Evolutionary conservation across 371 early-diverging fungal species (phyloP).

Genomic region (Sporodiniella umbellata): DNA sequence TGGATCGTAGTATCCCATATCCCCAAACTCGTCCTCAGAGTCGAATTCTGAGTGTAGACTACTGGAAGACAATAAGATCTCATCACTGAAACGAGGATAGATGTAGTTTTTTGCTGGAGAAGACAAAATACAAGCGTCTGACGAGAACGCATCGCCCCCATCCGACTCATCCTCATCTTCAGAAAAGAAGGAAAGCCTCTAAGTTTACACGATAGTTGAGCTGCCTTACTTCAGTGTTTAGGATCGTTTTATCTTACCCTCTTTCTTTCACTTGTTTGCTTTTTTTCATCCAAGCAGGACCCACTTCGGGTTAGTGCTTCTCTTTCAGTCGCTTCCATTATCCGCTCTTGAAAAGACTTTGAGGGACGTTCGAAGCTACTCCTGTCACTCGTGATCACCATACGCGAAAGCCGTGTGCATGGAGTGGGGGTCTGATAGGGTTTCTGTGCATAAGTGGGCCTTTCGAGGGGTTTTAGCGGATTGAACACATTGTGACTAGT

Average conservation of each 20-base stretch:
- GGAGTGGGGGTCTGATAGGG: constrained; percentile 9
- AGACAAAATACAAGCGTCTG: constrained; percentile 5
- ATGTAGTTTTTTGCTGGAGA: constrained; percentile 5
- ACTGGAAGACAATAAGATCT: neutral
- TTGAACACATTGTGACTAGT: neutral
- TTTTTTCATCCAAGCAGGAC: neutral
- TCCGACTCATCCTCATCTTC: constrained; percentile 16
- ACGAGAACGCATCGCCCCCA: constrained; percentile 15
- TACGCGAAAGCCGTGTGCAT: constrained; percentile 18
- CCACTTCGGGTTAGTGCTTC: constrained; percentile 3
- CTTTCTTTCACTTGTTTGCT: constrained; percentile 6
- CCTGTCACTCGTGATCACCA: constrained; percentile 9
- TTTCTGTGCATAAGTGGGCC: neutral
- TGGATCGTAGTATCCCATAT: constrained; percentile 3
- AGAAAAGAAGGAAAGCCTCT: constrained; percentile 2
- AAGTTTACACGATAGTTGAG: no score
- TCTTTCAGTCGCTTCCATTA: constrained; percentile 4
- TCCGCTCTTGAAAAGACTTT: constrained; percentile 7
- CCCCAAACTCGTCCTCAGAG: constrained; percentile 1
- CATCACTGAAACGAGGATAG: constrained; percentile 8
- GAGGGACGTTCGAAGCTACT: constrained; percentile 2
- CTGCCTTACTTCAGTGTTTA: neutral
- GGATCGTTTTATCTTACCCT: neutral
- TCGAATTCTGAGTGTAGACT: neutral
- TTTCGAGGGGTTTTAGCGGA: neutral